A percentile compares a stretch with the other conserved stretches of the same genome.
Evolutionary conservation across 768 basidiomycete species (phyloP).

Genomic region (Glaciozyma martinii): DNA sequence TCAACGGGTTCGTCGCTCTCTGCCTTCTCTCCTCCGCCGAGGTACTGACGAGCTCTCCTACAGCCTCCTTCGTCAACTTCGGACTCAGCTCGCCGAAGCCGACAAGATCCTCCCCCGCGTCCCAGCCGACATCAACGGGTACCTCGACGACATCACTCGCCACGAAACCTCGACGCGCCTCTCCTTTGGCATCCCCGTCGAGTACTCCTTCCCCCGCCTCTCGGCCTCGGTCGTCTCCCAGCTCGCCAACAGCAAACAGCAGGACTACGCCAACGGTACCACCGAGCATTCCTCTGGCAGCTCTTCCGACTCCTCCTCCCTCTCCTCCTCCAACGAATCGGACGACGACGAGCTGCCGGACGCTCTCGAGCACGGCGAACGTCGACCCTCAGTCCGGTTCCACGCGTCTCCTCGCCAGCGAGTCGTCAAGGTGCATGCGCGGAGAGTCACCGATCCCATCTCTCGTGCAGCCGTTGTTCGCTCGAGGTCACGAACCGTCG

Average conservation of each 20-base stretch:
- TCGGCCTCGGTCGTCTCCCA: conserved; percentile 3
- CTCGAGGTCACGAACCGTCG: background rate
- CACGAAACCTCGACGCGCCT: background rate
- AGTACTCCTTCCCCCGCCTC: conserved; percentile 4
- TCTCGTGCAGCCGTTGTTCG: background rate
- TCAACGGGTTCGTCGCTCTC: background rate
- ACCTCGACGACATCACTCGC: background rate
- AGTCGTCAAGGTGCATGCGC: background rate
- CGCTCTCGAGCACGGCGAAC: background rate
- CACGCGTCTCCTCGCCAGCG: background rate
- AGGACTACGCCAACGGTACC: background rate
- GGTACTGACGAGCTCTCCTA: background rate
- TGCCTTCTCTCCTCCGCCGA: accelerated
- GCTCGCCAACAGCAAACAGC: background rate
- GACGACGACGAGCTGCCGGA: background rate
- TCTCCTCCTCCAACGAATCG: background rate
- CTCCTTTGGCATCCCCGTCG: background rate
- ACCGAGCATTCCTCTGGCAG: background rate
- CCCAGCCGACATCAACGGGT: background rate
- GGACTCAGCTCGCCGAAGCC: background rate
- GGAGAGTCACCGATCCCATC: background rate
- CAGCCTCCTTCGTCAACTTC: conserved; percentile 4
- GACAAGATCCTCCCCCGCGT: background rate
- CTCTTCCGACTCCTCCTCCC: background rate
- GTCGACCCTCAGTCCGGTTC: background rate